Conservation (phyloP, 306 rosid genomes). For the Rosa multiflora region DNA sequence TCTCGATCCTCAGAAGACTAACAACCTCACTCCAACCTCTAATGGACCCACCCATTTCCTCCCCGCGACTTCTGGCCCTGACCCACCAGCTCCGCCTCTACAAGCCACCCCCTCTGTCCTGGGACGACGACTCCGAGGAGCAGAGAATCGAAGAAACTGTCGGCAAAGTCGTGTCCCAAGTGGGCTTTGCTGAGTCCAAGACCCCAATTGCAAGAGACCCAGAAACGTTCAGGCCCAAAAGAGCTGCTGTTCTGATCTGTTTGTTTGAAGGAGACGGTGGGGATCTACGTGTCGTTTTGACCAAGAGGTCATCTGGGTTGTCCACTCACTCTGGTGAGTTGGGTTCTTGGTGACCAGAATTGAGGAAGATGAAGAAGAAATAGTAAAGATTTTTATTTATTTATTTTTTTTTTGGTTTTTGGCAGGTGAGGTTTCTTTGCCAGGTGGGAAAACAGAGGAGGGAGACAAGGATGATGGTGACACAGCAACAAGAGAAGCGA, state of each 20-base stretch:
- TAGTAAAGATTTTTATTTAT: background rate
- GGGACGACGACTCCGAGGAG: constrained; percentile 63
- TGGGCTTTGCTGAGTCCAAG: constrained; percentile 78
- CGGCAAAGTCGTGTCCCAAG: constrained; percentile 37
- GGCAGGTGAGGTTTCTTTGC: constrained; percentile 91
- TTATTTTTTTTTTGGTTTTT: background rate
- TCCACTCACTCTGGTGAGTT: constrained; percentile 86
- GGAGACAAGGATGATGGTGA: constrained; percentile 87
- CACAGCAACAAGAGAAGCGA: constrained; percentile 89
- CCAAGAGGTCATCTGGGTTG: constrained; percentile 69
- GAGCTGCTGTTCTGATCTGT: constrained; percentile 92
- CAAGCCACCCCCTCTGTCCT: constrained; percentile 55
- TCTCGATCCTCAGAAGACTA: constrained; percentile 54
- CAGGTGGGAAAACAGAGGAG: constrained; percentile 93
- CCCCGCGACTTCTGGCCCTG: constrained; percentile 52
- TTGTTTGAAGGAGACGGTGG: constrained; percentile 84
- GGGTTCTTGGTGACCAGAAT: background rate
- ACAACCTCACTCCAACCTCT: constrained; percentile 29
- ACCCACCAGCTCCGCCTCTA: constrained; percentile 86
- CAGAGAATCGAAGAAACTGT: too few species aligned
- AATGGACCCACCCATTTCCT: constrained; percentile 51
- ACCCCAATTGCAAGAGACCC: constrained; percentile 49
- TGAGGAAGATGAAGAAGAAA: background rate
- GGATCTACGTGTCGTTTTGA: constrained; percentile 83
- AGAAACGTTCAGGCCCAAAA: constrained; percentile 57